Evolutionary conservation across 257 asterid genomes (phyloP).

Genomic region (Salvia rosmarinus): DNA sequence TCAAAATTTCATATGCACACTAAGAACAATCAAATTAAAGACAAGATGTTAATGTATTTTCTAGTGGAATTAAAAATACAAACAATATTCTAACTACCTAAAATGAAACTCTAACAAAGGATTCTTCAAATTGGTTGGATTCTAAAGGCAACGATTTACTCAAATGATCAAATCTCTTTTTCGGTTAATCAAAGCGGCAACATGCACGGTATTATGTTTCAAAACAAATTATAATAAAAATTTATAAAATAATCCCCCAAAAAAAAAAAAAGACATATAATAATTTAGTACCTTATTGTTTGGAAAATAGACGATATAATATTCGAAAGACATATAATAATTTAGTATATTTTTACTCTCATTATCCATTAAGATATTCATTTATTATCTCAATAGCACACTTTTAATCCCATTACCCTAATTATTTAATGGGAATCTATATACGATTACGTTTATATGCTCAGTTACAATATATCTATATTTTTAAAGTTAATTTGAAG

Average conservation of each 20-base stretch:
- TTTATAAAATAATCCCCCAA: neutral
- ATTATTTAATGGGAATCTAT: too few species aligned
- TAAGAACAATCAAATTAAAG: too few species aligned
- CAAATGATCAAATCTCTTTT: slow-evolving; percentile 1
- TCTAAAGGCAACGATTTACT: neutral
- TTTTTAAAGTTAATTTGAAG: too few species aligned
- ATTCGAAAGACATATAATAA: neutral
- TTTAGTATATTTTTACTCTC: too few species aligned
- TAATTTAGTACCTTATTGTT: neutral
- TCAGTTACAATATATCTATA: too few species aligned
- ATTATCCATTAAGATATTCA: too few species aligned
- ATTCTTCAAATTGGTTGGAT: neutral
- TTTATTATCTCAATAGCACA: too few species aligned
- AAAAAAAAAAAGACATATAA: neutral
- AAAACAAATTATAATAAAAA: neutral
- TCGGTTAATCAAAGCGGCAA: neutral
- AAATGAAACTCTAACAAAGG: neutral
- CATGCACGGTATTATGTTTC: neutral
- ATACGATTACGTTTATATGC: too few species aligned
- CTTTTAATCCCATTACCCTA: too few species aligned
- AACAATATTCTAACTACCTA: neutral
- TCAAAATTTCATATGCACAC: too few species aligned
- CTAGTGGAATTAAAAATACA: neutral
- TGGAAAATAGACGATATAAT: slow-evolving; percentile 7
- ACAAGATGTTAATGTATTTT: neutral